Conservation (phyloP, 306 rosid species). For the Boehmeria nivea region DNA sequence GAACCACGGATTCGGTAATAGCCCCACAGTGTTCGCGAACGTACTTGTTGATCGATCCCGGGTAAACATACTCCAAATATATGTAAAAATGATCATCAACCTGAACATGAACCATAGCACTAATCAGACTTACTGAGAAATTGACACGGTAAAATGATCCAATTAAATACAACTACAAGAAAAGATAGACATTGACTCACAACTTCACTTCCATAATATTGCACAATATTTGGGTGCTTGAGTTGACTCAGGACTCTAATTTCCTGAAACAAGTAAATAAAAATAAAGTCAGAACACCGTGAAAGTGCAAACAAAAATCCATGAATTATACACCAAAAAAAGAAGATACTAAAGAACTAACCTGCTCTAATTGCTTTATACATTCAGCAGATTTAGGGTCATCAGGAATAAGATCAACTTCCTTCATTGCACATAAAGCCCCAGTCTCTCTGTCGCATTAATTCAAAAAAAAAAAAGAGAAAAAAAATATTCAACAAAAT, state of each 20-base stretch:
- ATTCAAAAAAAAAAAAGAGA: constrained; percentile 6
- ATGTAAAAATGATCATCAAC: constrained; percentile 68
- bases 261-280: constrained; percentile 55
- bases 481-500: too few species aligned
- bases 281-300: constrained; percentile 14
- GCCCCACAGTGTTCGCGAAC: constrained; percentile 66
- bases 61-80: constrained; percentile 83
- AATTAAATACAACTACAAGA: constrained; percentile 7
- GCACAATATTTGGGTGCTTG: constrained; percentile 84
- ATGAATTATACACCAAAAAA: not conserved
- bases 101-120: constrained; percentile 35
- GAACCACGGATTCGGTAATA: constrained; percentile 77
- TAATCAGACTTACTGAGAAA: constrained; percentile 3
- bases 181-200: constrained; percentile 41
- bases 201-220: constrained; percentile 75
- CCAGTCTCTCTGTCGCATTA: constrained; percentile 63
- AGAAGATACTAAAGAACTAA: constrained; percentile 27
- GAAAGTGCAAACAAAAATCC: not conserved
- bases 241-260: constrained; percentile 63
- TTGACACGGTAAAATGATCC: constrained; percentile 9
- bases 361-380: constrained; percentile 91
- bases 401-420: constrained; percentile 85
- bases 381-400: constrained; percentile 82
- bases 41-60: constrained; percentile 78
- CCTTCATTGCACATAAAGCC: constrained; percentile 96